These are phyloP conservation scores for Amorphotheca resinae DNA, from an alignment of 495 filamentous ascomycete genomes.

Conservation along the genomic window DNA sequence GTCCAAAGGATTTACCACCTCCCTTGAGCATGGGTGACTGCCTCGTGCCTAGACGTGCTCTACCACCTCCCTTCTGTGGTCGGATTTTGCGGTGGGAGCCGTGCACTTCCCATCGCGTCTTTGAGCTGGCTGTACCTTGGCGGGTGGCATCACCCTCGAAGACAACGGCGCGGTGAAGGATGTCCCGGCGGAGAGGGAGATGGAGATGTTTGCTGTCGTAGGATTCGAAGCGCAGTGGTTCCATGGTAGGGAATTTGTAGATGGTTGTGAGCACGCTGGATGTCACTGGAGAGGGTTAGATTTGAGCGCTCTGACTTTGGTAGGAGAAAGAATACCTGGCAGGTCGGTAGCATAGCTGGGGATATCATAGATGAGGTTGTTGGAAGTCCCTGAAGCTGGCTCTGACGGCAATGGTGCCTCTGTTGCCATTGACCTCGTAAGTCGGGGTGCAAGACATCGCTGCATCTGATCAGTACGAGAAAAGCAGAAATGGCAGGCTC, in stretches of 20 bases:
- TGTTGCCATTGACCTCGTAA: slow-evolving; percentile 67
- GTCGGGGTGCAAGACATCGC: slow-evolving; percentile 37
- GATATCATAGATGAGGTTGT: not conserved
- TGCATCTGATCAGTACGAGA: slow-evolving; percentile 19
- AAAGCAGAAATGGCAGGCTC: not conserved
- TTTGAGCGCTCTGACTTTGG: not conserved
- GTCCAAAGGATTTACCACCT: slow-evolving; percentile 78
- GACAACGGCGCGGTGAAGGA: slow-evolving; percentile 83
- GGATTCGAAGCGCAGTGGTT: slow-evolving; percentile 64
- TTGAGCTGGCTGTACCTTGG: slow-evolving; percentile 74
- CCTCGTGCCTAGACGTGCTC: slow-evolving; percentile 64
- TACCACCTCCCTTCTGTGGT: slow-evolving; percentile 75
- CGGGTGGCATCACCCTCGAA: slow-evolving; percentile 87
- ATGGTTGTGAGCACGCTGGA: slow-evolving; percentile 64
- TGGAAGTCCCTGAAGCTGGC: not conserved
- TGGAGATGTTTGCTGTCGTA: slow-evolving; percentile 73
- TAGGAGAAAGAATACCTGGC: slow-evolving; percentile 3
- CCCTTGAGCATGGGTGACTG: slow-evolving; percentile 75
- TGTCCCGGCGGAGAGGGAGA: slow-evolving; percentile 78
- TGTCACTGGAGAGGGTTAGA: slow-evolving; percentile 25
- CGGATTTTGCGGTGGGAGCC: slow-evolving; percentile 67
- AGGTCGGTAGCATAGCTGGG: not conserved
- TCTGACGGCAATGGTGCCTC: slow-evolving; percentile 35
- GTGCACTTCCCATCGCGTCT: slow-evolving; percentile 72
- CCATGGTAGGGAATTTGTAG: slow-evolving; percentile 81